Evolutionary conservation across 208 protist species (phyloP).

Genomic region (Leishmania aethiopica): DNA sequence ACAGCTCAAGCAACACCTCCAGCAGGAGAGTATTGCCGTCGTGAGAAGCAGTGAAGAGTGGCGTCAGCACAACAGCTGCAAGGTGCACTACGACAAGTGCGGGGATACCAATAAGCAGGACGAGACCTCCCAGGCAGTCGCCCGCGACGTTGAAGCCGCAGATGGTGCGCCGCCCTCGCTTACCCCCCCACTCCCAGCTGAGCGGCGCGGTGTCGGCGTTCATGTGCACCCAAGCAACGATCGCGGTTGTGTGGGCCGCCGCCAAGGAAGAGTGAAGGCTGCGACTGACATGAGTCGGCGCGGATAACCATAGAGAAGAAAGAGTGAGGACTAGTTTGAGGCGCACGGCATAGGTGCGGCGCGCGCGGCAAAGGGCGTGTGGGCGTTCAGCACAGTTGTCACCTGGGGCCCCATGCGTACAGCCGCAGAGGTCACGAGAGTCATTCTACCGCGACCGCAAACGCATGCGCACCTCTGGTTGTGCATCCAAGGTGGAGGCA

Average conservation of each 20-base stretch:
- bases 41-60: background rate
- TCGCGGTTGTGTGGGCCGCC: background rate
- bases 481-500: background rate
- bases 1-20: constrained; percentile 16
- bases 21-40: background rate
- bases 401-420: background rate
- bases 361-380: background rate
- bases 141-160: constrained; percentile 35
- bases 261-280: background rate
- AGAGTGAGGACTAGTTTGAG: background rate
- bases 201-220: background rate
- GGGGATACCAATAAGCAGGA: constrained; percentile 28
- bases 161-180: background rate
- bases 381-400: background rate
- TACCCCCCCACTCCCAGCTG: background rate
- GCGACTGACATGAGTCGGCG: background rate
- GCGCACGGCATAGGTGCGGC: background rate
- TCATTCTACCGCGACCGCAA: background rate
- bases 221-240: background rate
- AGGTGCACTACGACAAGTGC: constrained; percentile 16
- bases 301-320: background rate
- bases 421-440: background rate
- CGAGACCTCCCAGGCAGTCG: constrained; percentile 30
- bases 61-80: constrained; percentile 14
- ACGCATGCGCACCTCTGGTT: background rate